Base-by-base conservation (phyloP, 1,284 basidiomycete genomes). In the Earliella scabrosa region DNA sequence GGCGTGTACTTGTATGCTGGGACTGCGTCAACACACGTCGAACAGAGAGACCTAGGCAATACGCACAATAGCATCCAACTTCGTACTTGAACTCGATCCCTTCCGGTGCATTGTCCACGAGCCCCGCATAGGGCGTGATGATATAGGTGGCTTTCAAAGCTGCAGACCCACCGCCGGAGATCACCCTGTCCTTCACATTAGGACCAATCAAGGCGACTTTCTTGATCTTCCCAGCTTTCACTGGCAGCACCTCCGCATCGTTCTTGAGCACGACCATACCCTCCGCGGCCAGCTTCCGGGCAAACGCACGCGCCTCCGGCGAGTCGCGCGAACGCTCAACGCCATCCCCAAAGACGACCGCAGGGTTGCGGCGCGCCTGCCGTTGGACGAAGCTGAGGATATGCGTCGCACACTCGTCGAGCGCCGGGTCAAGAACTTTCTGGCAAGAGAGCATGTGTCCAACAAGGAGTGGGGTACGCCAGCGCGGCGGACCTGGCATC, bases 201-300 rank as follows among this genome's bases (percentile, higher is more conserved):
- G 77, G 75, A 0, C 80, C 79, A 29, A 82, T 76, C 34, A 81
- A 65, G 2, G 79, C 78, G 43, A 80, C 68, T 59, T 70, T 77
- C 63, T 68, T 75, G 26, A 64, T 61, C 34, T 67, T 68, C 27
- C 47, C 49, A 4, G 52, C 40, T 49, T 66, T 66, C 11, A 82
- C 58, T 1, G 81, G 81, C 23, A 83, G 72, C 2, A 87, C 63
- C 2, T 71, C 58, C 16, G 68, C 66, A n/a, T 81, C 72, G 67
- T 93, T 92, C 73, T 88, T 88, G 54, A 92, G 74, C 27, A 92
- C 72, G 11, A 92, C 88, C 60, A 89, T 84, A 0, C 83, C 81
- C 55, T 87, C 82, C 8, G 80, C 78, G 13, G 87, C 87, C 1
- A 88, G 66, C 52, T 79, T 76, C 40, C 86, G 75, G 57, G 82